Evolutionary conservation across 345 rosid genomes (phyloP).

Genomic region (Aegle marmelos): DNA sequence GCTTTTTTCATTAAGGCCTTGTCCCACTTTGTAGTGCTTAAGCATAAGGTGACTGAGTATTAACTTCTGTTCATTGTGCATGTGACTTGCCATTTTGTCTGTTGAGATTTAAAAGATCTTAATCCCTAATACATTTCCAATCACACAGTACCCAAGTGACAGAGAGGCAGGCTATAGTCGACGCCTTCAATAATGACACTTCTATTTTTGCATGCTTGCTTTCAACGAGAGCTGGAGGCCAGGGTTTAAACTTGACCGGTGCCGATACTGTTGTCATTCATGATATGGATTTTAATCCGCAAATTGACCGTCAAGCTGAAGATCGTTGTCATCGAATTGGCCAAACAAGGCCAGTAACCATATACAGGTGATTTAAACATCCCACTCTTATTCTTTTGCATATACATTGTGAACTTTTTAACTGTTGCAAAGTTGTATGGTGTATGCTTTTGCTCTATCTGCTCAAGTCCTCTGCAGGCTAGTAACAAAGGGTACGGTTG

Average conservation of each 20-base stretch:
- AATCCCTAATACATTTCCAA: neutral
- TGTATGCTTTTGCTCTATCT: neutral
- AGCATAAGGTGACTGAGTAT: neutral
- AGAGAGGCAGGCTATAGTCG: constrained; percentile 87
- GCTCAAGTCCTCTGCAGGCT: constrained; percentile 42
- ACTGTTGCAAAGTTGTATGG: neutral
- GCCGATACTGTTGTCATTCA: constrained; percentile 90
- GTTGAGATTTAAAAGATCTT: neutral
- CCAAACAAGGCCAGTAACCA: constrained; percentile 85
- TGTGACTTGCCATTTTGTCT: neutral
- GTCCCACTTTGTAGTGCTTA: neutral
- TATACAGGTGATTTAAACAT: constrained; percentile 60
- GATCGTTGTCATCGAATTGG: constrained; percentile 97
- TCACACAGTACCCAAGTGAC: constrained; percentile 85
- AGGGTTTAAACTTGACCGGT: constrained; percentile 92
- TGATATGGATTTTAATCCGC: constrained; percentile 97
- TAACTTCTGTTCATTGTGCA: neutral
- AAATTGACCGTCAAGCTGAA: constrained; percentile 94
- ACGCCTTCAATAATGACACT: constrained; percentile 70
- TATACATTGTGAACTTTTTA: too few relatives aligned
- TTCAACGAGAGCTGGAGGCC: constrained; percentile 94
- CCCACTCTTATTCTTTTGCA: neutral
- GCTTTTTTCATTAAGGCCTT: neutral
- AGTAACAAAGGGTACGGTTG: constrained; percentile 88
- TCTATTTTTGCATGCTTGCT: constrained; percentile 84